phyloP scores from a whole-genome alignment of 768 basidiomycete species.

The Dictyophora rubrovolvata region DNA sequence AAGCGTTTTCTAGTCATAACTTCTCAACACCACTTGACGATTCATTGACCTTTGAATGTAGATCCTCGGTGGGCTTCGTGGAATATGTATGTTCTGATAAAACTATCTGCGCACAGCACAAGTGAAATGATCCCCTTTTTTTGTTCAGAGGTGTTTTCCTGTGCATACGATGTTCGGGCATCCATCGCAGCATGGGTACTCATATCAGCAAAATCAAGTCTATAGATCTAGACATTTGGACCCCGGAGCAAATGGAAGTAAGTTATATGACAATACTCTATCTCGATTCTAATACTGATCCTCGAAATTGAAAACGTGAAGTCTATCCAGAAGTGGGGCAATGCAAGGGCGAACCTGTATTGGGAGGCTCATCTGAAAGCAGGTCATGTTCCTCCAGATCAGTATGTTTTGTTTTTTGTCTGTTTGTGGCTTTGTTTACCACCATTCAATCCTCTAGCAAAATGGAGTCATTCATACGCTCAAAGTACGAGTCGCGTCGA shows the following conservation, averaged over 20 bases:
- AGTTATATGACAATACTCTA: conserved; percentile 13
- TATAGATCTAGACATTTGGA: conserved; percentile 96
- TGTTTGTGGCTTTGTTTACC: not conserved
- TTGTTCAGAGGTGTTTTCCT: conserved; percentile 72
- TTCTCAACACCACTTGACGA: conserved; percentile 6
- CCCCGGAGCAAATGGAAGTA: conserved; percentile 94
- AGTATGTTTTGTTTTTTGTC: conserved; percentile 44
- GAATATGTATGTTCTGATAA: conserved; percentile 59
- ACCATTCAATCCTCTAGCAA: conserved; percentile 45
- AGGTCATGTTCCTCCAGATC: conserved; percentile 89
- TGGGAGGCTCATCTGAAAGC: conserved; percentile 94
- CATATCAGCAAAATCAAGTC: conserved; percentile 97
- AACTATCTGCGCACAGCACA: not conserved
- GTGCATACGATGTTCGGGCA: conserved; percentile 95
- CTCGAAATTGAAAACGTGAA: conserved; percentile 16
- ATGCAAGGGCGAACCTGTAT: conserved; percentile 83
- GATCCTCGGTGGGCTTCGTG: conserved; percentile 98
- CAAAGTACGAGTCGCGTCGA: conserved; percentile 86
- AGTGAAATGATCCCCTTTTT: not conserved
- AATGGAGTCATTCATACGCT: conserved; percentile 95
- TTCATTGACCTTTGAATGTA: conserved; percentile 22
- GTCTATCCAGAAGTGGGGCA: conserved; percentile 93
- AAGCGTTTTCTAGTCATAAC: conserved; percentile 20
- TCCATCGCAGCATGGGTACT: conserved; percentile 96
- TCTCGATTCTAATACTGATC: not conserved